Conservation (phyloP, 352 stramenopile species). For the Phytophthora sojae region DNA sequence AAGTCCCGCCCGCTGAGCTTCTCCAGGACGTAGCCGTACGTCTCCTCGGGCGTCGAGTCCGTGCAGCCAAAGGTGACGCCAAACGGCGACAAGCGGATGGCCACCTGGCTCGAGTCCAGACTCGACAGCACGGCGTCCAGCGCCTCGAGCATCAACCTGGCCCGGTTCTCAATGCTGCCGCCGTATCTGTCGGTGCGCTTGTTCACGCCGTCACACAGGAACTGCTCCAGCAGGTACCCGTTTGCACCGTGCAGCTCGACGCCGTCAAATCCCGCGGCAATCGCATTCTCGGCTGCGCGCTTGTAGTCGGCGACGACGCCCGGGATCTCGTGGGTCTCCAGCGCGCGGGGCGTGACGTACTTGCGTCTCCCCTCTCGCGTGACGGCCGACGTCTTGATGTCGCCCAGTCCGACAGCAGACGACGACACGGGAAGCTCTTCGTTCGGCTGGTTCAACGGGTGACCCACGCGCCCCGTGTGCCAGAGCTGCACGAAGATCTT, state of each 20-base stretch:
- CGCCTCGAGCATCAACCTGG: constrained; percentile 69
- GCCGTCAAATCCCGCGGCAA: constrained; percentile 38
- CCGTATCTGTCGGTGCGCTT: constrained; percentile 49
- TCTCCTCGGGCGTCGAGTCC: constrained; percentile 43
- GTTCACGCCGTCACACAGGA: constrained; percentile 41
- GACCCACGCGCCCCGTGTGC: constrained; percentile 77
- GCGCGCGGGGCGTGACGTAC: constrained; percentile 63
- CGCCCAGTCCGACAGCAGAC: constrained; percentile 39
- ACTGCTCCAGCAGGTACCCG: constrained; percentile 42
- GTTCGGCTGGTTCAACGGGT: constrained; percentile 64
- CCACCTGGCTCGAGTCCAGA: constrained; percentile 46
- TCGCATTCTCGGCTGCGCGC: constrained; percentile 37
- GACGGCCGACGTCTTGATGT: constrained; percentile 38
- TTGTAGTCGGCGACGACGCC: constrained; percentile 41
- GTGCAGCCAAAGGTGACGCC: constrained; percentile 45
- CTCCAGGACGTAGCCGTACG: constrained; percentile 51
- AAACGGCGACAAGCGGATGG: constrained; percentile 50
- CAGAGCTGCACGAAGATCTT: constrained; percentile 89
- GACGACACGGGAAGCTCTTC: constrained; percentile 56
- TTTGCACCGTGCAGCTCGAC: constrained; percentile 44
- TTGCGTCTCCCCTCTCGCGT: constrained; percentile 44
- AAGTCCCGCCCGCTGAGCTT: constrained; percentile 48
- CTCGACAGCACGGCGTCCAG: constrained; percentile 57
- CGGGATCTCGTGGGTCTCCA: constrained; percentile 82
- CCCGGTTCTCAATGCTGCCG: constrained; percentile 83